Evolutionary conservation across 2,329 filamentous ascomycete species (phyloP).

Genomic region (Pseudocercospora macadamiae): DNA sequence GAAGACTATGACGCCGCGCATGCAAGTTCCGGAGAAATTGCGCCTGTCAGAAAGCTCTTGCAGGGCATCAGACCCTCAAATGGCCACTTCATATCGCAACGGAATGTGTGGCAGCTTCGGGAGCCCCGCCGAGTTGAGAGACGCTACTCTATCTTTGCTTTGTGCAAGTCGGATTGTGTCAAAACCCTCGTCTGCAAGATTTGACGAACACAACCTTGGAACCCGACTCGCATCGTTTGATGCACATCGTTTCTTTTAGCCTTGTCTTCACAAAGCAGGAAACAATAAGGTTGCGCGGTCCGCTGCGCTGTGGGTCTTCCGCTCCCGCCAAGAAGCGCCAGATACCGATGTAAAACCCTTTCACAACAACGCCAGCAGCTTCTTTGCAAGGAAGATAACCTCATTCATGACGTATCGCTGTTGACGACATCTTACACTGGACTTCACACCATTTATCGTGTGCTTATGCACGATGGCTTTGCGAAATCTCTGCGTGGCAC

Average conservation of each 20-base stretch:
- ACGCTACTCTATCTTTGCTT: not conserved
- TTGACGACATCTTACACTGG: not conserved
- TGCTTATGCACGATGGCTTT: not conserved
- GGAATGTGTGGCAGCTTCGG: not conserved
- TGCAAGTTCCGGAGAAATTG: slow-evolving; percentile 9
- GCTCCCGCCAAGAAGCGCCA: not conserved
- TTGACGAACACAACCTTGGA: too few species aligned
- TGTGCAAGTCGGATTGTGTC: too few species aligned
- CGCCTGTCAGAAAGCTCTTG: not conserved
- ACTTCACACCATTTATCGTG: not conserved
- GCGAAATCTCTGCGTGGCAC: not conserved
- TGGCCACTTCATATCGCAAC: too few species aligned
- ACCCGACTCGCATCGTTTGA: not conserved
- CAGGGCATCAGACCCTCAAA: slow-evolving; percentile 3
- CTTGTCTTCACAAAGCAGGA: not conserved
- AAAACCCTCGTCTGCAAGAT: too few species aligned
- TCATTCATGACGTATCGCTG: not conserved
- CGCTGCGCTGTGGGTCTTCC: not conserved
- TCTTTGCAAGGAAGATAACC: not conserved
- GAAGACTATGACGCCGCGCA: not conserved
- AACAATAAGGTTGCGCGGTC: not conserved
- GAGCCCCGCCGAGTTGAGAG: not conserved
- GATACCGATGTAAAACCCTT: not conserved
- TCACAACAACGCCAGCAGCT: not conserved
- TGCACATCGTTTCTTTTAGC: not conserved